Percentiles rank a stretch among this genome's conserved stretches.
phyloP scores from a whole-genome alignment of 345 rosid species.

The Conringia planisiliqua region DNA sequence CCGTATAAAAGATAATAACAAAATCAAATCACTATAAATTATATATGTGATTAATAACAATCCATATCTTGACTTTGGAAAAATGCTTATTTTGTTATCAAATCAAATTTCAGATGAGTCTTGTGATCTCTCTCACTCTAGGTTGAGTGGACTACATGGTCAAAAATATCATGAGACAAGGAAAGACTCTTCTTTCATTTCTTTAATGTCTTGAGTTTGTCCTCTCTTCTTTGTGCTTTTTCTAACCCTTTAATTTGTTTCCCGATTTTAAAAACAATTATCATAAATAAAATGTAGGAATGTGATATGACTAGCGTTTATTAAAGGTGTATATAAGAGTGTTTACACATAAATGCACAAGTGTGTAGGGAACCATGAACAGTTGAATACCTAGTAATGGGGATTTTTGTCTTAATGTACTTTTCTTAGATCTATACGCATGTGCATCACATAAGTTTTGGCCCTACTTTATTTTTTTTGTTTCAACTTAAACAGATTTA shows the following conservation, averaged over 20 bases:
- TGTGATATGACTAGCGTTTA: not conserved
- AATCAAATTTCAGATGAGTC: not conserved
- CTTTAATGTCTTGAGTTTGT: not conserved
- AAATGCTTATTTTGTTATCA: not conserved
- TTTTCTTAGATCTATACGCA: conserved; percentile 3
- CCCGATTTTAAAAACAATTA: no score
- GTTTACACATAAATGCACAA: conserved; percentile 9
- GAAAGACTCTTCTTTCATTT: conserved; percentile 13
- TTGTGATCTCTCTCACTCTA: not conserved
- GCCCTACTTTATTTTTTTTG: not conserved
- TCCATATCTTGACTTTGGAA: not conserved
- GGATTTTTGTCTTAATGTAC: conserved; percentile 4
- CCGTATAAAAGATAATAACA: conserved; percentile 8
- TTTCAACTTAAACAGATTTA: not conserved
- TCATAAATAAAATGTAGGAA: not conserved
- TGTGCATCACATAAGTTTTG: conserved; percentile 6
- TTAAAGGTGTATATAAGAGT: not conserved
- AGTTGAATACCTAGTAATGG: conserved; percentile 20
- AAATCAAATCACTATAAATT: not conserved
- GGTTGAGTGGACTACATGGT: conserved; percentile 12
- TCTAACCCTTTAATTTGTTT: not conserved
- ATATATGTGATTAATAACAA: not conserved
- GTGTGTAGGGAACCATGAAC: conserved; percentile 7
- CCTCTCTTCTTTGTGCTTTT: not conserved
- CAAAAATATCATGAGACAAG: conserved; percentile 15